A percentile compares a stretch with the other conserved stretches of the same genome.
Evolutionary conservation across 495 filamentous ascomycete genomes (phyloP).

Genomic region (Talaromyces stipitatus): DNA sequence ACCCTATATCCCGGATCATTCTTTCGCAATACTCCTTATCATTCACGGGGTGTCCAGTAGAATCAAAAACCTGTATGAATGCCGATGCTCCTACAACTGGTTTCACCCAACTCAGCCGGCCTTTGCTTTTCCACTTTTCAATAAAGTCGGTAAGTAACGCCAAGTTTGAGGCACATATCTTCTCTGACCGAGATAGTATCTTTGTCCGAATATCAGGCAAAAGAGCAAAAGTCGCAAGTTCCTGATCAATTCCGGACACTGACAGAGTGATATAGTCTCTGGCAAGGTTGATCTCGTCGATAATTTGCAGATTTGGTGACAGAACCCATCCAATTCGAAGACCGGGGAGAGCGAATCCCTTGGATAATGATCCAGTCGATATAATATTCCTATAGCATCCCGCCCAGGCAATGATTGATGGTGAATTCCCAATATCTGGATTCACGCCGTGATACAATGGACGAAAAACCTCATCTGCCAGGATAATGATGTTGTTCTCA

Average conservation of each 20-base stretch:
- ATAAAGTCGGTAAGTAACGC: neutral
- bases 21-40: neutral
- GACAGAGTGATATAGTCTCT: slow-evolving; percentile 69
- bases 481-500: slow-evolving; percentile 45
- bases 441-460: slow-evolving; percentile 60
- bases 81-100: neutral
- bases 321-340: slow-evolving; percentile 67
- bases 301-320: slow-evolving; percentile 43
- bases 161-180: neutral
- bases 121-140: neutral
- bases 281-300: slow-evolving; percentile 47
- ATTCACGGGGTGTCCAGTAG: neutral
- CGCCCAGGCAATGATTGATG: slow-evolving; percentile 52
- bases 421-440: slow-evolving; percentile 41
- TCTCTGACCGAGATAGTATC: neutral
- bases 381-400: slow-evolving; percentile 47
- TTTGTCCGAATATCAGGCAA: neutral
- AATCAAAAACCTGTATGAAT: neutral
- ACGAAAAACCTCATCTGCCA: slow-evolving; percentile 68
- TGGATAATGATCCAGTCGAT: slow-evolving; percentile 65
- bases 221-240: slow-evolving; percentile 58
- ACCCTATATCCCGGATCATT: neutral
- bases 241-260: slow-evolving; percentile 63
- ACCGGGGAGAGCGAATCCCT: slow-evolving; percentile 66
- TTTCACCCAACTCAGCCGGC: neutral